Evolutionary conservation across 1,284 basidiomycete genomes (phyloP), one percentile per base, ranked within the genome.

Genomic region (Ceratobasidium sp.): DNA sequence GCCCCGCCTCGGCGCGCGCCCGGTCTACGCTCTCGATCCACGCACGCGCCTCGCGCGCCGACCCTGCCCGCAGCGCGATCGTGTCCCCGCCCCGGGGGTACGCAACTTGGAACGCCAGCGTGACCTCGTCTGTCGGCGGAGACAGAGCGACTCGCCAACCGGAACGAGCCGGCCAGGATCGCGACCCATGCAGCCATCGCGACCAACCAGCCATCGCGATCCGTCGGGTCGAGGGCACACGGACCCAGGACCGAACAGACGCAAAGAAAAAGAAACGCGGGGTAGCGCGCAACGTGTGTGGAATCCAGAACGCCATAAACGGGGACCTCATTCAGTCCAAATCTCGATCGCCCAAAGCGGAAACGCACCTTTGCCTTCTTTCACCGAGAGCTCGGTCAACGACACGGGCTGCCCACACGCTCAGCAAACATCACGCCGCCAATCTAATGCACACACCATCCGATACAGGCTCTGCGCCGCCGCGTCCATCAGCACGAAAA

Each of bases 21-120:
- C 75, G 69, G 29, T 85, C 81, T 58, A 92, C 88, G 1, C 84
- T 83, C 41, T 84, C 82, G 78, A 88, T 84, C 90, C 90, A 92
- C 0, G 83, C 77, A 78, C 90, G 88, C 74, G 90, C 90, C 63
- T 95, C 93, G 37, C 88, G 85, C 0, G 85, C 82, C 16, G 88
- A 90, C 1, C 83, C 79, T 0, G 90, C 88, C 49, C 88, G 88
- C 66, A 95, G 81, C 5, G 83, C 83, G 66, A 95, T 87, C 5
- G 85, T 85, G 74, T 94, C 92, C 2, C 92, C 92, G 41, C 92
- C 92, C 56, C 92, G 86, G 46, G 90, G 89, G 80, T 92, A 92
- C 1, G 89, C 85, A 56, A 91, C 83, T 3, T 85, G 81, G 13
- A 95, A 81, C 74, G 89, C 86, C 83, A 95, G 90, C 0, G 85